phyloP scores from a whole-genome alignment of 805 yeast species.

The Spathaspora gorwiae region DNA sequence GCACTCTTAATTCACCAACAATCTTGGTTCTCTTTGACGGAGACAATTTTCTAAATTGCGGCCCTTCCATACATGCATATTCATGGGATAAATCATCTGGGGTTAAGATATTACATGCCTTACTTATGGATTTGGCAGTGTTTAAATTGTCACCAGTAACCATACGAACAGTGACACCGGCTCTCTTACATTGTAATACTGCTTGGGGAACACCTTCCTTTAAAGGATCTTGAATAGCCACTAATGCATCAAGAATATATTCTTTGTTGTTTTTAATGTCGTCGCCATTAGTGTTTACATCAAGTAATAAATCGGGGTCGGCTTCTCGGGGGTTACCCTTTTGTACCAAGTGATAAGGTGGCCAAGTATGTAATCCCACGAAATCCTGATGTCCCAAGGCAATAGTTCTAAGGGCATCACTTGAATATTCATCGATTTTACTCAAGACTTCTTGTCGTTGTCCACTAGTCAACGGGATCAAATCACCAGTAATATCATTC shows the following conservation, averaged over 20 bases:
- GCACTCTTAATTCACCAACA: conserved; percentile 73
- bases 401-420: conserved; percentile 79
- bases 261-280: conserved; percentile 19
- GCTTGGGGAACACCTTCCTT: conserved; percentile 89
- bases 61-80: conserved; percentile 85
- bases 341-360: conserved; percentile 48
- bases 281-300: conserved; percentile 16
- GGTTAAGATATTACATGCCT: conserved; percentile 72
- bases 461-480: conserved; percentile 23
- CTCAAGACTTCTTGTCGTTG: conserved; percentile 26
- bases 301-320: conserved; percentile 25
- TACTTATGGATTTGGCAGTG: conserved; percentile 90
- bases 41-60: conserved; percentile 68
- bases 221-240: conserved; percentile 94
- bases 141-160: conserved; percentile 94
- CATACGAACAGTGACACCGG: conserved; percentile 96
- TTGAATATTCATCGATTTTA: conserved; percentile 54
- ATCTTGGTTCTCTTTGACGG: conserved; percentile 50
- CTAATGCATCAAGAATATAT: conserved; percentile 63
- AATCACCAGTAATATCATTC: conserved; percentile 23
- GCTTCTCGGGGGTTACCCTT: conserved; percentile 16
- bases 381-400: conserved; percentile 82
- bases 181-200: conserved; percentile 75
- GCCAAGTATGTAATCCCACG: conserved; percentile 50
- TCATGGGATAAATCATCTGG: conserved; percentile 49